Percentiles rank a stretch among this genome's conserved stretches.
Conservation (phyloP, 2,329 filamentous ascomycete species). For the Beauveria varroae region DNA sequence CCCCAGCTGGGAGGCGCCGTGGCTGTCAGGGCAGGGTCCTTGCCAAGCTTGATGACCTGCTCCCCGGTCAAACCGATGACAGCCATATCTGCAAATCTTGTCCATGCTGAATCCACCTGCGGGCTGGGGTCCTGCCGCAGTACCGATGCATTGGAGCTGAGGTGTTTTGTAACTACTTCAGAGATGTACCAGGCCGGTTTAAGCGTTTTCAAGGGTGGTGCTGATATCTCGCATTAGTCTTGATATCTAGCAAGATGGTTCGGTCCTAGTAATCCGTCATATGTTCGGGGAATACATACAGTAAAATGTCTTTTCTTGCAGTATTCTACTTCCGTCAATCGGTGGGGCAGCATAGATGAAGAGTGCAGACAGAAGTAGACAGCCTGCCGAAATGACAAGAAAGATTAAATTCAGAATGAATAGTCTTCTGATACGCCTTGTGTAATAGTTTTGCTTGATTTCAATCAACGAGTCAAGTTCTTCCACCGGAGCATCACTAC, state of each 20-base stretch:
- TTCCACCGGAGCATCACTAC: background rate
- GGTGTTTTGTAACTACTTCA: background rate
- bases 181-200: background rate
- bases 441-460: background rate
- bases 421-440: background rate
- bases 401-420: background rate
- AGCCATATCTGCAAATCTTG: conserved; percentile 1
- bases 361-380: background rate
- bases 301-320: background rate
- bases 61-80: conserved; percentile 3
- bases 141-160: background rate
- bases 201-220: background rate
- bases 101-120: conserved; percentile 1
- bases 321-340: background rate
- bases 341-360: background rate
- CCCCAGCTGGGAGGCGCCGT: conserved; percentile 9
- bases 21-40: background rate
- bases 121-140: conserved; percentile 9
- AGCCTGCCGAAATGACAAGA: background rate
- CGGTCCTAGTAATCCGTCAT: background rate
- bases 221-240: background rate
- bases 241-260: too few relatives aligned
- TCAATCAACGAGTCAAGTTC: background rate
- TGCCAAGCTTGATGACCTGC: conserved; percentile 4
- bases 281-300: background rate